These are phyloP conservation scores for Odontarrhena argentea DNA, from an alignment of 345 rosid genomes.

Conservation along the genomic window DNA sequence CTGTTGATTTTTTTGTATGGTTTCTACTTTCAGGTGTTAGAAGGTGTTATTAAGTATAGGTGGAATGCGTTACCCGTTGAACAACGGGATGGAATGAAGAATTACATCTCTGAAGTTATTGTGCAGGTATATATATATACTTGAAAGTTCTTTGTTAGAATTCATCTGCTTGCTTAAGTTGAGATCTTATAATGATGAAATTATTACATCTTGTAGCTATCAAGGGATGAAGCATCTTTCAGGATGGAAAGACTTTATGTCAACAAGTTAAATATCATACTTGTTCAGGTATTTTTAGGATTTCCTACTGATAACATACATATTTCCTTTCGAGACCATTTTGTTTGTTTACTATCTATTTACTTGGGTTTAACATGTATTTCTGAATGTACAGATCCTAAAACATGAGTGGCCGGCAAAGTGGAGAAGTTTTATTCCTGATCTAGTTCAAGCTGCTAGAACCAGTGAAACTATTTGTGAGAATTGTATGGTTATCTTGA, in stretches of 20 bases:
- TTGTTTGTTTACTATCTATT: conserved; percentile 17
- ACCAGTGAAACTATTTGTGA: conserved; percentile 98
- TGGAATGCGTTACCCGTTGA: conserved; percentile 97
- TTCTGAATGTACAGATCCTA: conserved; percentile 57
- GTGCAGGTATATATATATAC: conserved; percentile 72
- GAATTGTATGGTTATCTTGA: conserved; percentile 94
- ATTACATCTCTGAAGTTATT: conserved; percentile 96
- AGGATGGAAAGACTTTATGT: conserved; percentile 87
- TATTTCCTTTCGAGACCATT: background rate
- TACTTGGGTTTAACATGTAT: conserved; percentile 17
- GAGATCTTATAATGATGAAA: conserved; percentile 11
- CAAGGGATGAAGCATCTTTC: conserved; percentile 79
- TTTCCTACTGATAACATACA: conserved; percentile 7
- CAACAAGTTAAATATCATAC: conserved; percentile 84
- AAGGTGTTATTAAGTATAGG: conserved; percentile 94
- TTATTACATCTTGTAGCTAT: conserved; percentile 53
- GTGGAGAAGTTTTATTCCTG: conserved; percentile 96
- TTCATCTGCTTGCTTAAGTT: background rate
- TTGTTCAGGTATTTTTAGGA: conserved; percentile 74
- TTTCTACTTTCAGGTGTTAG: conserved; percentile 66
- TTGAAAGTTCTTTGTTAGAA: background rate
- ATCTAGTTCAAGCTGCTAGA: conserved; percentile 94
- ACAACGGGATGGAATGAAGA: conserved; percentile 99
- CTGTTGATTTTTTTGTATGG: conserved; percentile 1
- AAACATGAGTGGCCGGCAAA: conserved; percentile 98